Evolutionary conservation across 192 early-diverging fungal species (phyloP).

Genomic region (Coemansia sp.): DNA sequence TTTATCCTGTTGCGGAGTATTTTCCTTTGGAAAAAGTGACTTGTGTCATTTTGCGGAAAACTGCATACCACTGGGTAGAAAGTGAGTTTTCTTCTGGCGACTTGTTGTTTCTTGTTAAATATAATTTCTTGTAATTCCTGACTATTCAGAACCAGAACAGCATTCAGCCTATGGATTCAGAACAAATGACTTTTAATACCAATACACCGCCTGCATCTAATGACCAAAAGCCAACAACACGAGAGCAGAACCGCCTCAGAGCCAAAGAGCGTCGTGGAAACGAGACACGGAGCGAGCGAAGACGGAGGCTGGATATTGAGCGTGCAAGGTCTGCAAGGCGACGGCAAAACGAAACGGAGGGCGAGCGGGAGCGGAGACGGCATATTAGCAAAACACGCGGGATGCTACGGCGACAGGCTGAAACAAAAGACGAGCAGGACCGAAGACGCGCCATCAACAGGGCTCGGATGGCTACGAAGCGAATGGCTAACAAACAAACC

Average conservation of each 20-base stretch:
- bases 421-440: slow-evolving; percentile 28
- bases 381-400: slow-evolving; percentile 23
- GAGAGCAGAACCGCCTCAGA: slow-evolving; percentile 26
- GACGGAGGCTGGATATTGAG: slow-evolving; percentile 23
- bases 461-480: slow-evolving; percentile 24
- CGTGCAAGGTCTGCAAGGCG: slow-evolving; percentile 18
- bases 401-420: slow-evolving; percentile 20
- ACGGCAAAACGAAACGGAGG: slow-evolving; percentile 18
- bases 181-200: no score
- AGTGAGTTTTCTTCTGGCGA: background rate
- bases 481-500: no score
- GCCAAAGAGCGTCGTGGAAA: slow-evolving; percentile 17
- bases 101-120: background rate
- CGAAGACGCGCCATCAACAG: slow-evolving; percentile 23
- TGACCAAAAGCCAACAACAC: background rate
- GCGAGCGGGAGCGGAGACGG: slow-evolving; percentile 17
- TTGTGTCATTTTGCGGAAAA: no score
- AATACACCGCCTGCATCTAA: no score
- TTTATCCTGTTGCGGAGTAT: no score
- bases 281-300: slow-evolving; percentile 23
- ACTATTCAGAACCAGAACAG: no score
- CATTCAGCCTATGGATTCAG: no score
- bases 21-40: no score
- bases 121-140: no score
- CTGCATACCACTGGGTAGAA: no score